A percentile compares a stretch with the other conserved stretches of the same genome.
Evolutionary conservation across 768 basidiomycete species (phyloP).

Genomic region (Galerina sulciceps): DNA sequence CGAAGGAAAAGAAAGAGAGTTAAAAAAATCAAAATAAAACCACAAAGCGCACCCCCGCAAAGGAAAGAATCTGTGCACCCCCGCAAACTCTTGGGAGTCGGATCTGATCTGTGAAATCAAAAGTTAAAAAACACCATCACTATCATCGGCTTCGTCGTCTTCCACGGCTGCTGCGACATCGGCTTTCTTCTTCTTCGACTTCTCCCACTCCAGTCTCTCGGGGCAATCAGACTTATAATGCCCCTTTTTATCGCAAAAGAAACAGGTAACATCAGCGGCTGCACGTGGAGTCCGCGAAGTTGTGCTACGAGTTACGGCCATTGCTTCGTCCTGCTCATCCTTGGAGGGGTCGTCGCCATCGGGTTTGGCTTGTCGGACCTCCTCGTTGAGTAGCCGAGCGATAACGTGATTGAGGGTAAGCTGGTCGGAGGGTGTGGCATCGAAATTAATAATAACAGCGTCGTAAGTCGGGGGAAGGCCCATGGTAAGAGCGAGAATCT

Average conservation of each 20-base stretch:
- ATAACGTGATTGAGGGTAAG: constrained; percentile 32
- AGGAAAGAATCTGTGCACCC: neutral
- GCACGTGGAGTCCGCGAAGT: too few relatives aligned
- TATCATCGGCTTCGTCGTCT: neutral
- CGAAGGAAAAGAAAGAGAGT: neutral
- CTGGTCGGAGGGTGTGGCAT: constrained; percentile 23
- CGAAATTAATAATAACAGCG: constrained; percentile 32
- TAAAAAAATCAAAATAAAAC: neutral
- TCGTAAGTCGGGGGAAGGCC: constrained; percentile 30
- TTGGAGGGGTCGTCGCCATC: neutral
- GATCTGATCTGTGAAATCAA: too few relatives aligned
- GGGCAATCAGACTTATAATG: constrained; percentile 24
- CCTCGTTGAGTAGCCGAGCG: constrained; percentile 34
- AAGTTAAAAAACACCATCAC: neutral
- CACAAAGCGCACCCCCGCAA: constrained; percentile 5
- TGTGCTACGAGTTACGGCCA: neutral
- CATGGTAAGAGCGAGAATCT: constrained; percentile 29
- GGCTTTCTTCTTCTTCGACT: constrained; percentile 5
- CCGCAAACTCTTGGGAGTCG: too few relatives aligned
- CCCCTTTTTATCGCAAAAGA: constrained; percentile 28
- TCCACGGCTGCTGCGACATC: neutral
- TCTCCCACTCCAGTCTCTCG: constrained; percentile 9
- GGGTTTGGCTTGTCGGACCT: constrained; percentile 3
- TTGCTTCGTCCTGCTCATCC: neutral
- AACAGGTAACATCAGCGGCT: constrained; percentile 25